Evolutionary conservation across 2,329 filamentous ascomycete species (phyloP).

Genomic region (Botryosphaeria dothidea): DNA sequence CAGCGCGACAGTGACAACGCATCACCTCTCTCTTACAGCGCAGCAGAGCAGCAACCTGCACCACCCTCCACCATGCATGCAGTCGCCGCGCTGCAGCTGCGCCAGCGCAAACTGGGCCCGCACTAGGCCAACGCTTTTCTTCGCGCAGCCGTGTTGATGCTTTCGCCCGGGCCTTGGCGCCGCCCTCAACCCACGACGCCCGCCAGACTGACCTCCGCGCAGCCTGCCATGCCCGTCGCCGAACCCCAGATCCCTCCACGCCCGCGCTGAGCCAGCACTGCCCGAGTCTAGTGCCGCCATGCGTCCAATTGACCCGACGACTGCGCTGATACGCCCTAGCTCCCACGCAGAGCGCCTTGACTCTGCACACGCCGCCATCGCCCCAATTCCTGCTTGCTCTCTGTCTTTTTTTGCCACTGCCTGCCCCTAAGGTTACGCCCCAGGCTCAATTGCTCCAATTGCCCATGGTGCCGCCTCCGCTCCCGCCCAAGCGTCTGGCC

Average conservation of each 20-base stretch:
- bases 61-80: slow-evolving; percentile 17
- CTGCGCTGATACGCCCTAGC: slow-evolving; percentile 1
- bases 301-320: background rate
- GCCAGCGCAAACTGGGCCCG: slow-evolving; percentile 9
- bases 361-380: background rate
- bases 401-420: slow-evolving; percentile 9
- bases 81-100: slow-evolving; percentile 12
- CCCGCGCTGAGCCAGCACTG: slow-evolving; percentile 5
- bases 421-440: background rate
- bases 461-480: background rate
- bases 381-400: background rate
- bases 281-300: background rate
- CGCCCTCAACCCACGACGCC: background rate
- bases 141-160: slow-evolving; percentile 12
- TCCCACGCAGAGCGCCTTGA: background rate
- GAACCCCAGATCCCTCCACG: slow-evolving; percentile 15
- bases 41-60: slow-evolving; percentile 15
- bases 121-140: slow-evolving; percentile 9
- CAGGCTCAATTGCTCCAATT: slow-evolving; percentile 6
- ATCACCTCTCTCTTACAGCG: slow-evolving; percentile 15
- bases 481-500: slow-evolving; percentile 1
- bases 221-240: slow-evolving; percentile 1
- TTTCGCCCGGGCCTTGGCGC: slow-evolving; percentile 16
- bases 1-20: slow-evolving; percentile 17
- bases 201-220: background rate